Base-by-base conservation (phyloP, 148 eudicot species). In the Vaccinium corymbosum region DNA sequence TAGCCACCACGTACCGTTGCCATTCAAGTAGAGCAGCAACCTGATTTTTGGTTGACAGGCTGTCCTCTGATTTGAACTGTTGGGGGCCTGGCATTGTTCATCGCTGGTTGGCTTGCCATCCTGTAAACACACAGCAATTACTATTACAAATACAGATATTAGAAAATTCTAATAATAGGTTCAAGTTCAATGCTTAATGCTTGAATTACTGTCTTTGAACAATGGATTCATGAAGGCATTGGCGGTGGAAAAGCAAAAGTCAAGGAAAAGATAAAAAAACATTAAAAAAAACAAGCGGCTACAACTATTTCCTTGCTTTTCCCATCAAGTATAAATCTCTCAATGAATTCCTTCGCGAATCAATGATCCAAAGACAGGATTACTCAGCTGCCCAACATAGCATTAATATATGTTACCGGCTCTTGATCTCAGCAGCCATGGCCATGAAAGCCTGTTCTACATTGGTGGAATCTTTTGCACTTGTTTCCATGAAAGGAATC, bases 401-500 rank as follows among this genome's bases (percentile, higher is more conserved):
- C 50, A 27, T 51, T 25, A 50, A 61, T 4, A 55, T 16, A 51
- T 27, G 35, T 32, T 85, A 89, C 95, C 93, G 89, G 87, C 85
- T 89, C 86, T 93, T 93, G 77, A 91, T 90, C 25, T 85, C 87
- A 57, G 87, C 85, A 82, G 92, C 68, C 92, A 91, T 89, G 61
- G 94, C 94, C 94, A 91, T 87, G 70, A 91, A 91, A 86, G 91
- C 94, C 78, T 91, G 91, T 79, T 91, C 94, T 15, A 91, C 94
- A 75, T 91, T 91, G 32, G 87, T 86, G 25, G 94, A 88, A 82
- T 66, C 84, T 84, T 91, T 91, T 22, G 94, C 94, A 89, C 94
- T 91, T 48, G 94, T 89, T 84, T 91, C 94, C 91, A 91, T 79
- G 51, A 91, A 91, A 32, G 94, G 91, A 64, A 91, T 91, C 16